Percentiles rank a stretch among this genome's conserved stretches.
These are phyloP conservation scores for Aspergillus panamensis DNA, from an alignment of 495 filamentous ascomycete genomes.

Conservation along the genomic window DNA sequence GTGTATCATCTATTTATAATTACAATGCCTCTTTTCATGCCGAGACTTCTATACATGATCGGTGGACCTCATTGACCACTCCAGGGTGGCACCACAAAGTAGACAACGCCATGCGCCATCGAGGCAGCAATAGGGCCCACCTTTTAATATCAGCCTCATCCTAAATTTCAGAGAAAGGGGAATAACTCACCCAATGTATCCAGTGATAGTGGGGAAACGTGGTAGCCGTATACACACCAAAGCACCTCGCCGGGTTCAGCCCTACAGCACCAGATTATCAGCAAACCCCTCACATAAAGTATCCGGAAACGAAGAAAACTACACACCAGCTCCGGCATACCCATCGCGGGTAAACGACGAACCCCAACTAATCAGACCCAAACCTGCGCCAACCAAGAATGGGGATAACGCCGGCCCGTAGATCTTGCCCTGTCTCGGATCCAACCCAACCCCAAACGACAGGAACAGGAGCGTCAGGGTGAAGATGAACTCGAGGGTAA, in stretches of 20 bases:
- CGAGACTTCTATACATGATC: neutral
- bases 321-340: constrained; percentile 41
- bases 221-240: constrained; percentile 32
- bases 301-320: too few relatives aligned
- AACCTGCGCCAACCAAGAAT: constrained; percentile 48
- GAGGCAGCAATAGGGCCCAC: constrained; percentile 29
- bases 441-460: constrained; percentile 52
- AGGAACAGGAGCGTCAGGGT: constrained; percentile 42
- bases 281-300: neutral
- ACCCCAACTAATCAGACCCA: constrained; percentile 46
- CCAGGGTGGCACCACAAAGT: constrained; percentile 33
- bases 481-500: constrained; percentile 44
- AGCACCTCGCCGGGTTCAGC: constrained; percentile 36
- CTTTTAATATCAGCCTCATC: constrained; percentile 6
- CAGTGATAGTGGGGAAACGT: constrained; percentile 34
- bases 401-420: constrained; percentile 51
- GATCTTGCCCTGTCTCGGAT: constrained; percentile 50
- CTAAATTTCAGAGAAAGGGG: neutral
- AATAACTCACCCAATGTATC: constrained; percentile 34
- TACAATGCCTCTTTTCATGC: too few relatives aligned
- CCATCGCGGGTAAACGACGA: constrained; percentile 43
- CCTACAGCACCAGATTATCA: constrained; percentile 11
- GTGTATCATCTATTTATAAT: too few relatives aligned
- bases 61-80: neutral
- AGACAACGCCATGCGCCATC: constrained; percentile 29